phyloP scores from a whole-genome alignment of 495 filamentous ascomycete species.

The Neurospora cerealis region DNA sequence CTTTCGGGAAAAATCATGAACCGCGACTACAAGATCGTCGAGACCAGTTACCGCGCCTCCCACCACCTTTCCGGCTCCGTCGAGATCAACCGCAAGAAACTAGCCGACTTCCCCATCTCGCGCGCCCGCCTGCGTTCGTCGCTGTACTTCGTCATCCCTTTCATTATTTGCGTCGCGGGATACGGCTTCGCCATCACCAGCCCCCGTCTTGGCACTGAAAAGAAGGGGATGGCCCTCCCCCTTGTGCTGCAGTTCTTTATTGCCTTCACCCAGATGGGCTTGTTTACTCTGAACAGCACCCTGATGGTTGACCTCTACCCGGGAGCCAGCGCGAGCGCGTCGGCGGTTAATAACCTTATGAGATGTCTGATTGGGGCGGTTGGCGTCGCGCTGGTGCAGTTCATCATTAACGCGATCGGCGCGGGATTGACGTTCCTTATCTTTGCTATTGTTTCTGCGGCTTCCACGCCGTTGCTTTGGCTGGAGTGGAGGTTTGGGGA shows the following conservation, averaged over 20 bases:
- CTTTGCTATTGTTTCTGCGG: conserved; percentile 39
- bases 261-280: conserved; percentile 32
- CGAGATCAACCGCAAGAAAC: conserved; percentile 37
- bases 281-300: conserved; percentile 33
- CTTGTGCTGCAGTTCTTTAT: conserved; percentile 41
- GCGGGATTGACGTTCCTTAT: conserved; percentile 53
- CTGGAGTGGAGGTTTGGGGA: conserved; percentile 18
- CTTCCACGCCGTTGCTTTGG: conserved; percentile 36
- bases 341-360: conserved; percentile 55
- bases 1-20: conserved; percentile 17
- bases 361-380: conserved; percentile 53
- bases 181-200: conserved; percentile 43
- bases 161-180: conserved; percentile 25
- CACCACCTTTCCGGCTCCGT: conserved; percentile 31
- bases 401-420: conserved; percentile 50
- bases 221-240: conserved; percentile 26
- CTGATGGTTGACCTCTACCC: conserved; percentile 56
- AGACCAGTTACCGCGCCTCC: conserved; percentile 23
- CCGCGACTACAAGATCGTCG: conserved; percentile 16
- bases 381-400: conserved; percentile 50
- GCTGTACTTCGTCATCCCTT: conserved; percentile 22
- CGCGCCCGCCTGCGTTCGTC: conserved; percentile 39
- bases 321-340: conserved; percentile 44
- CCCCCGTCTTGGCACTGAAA: conserved; percentile 27
- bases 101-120: conserved; percentile 54